Percentiles rank a stretch among this genome's conserved stretches.
These are phyloP conservation scores for Pseudocercospora vitis DNA, from an alignment of 2,329 filamentous ascomycete genomes.

Conservation along the genomic window DNA sequence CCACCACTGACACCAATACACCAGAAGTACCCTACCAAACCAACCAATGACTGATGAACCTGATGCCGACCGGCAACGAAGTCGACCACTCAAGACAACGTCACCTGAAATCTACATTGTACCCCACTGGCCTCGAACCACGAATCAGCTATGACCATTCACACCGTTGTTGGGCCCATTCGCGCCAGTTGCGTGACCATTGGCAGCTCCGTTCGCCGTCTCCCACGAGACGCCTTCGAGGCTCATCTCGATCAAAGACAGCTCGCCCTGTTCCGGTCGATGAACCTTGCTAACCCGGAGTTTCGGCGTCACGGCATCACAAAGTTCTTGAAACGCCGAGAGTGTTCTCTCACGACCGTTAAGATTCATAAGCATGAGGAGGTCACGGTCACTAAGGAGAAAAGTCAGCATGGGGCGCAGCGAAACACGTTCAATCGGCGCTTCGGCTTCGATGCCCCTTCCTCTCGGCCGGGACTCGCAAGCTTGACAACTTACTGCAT, in stretches of 20 bases:
- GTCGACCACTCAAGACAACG: too few species aligned
- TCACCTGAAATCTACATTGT: too few species aligned
- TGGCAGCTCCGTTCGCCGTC: not conserved
- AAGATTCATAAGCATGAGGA: conserved; percentile 30
- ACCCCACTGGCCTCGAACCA: too few species aligned
- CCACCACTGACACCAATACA: too few species aligned
- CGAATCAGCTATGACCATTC: conserved; percentile 9
- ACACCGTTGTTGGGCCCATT: conserved; percentile 8
- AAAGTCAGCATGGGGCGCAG: not conserved
- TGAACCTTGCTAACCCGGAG: conserved; percentile 19
- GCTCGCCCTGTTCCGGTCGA: conserved; percentile 24
- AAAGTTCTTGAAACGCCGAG: conserved; percentile 24
- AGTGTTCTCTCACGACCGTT: conserved; percentile 28
- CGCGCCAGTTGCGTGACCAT: too few species aligned
- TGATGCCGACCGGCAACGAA: too few species aligned
- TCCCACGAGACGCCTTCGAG: conserved; percentile 8
- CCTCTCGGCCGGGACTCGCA: too few species aligned
- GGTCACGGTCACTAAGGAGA: conserved; percentile 21
- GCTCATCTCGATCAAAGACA: conserved; percentile 25
- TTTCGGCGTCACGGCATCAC: conserved; percentile 22
- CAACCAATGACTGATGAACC: too few species aligned
- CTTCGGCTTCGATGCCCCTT: too few species aligned
- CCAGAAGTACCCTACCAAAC: too few species aligned
- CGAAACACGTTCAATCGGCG: not conserved
- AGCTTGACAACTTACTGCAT: conserved; percentile 18